Evolutionary conservation across 345 rosid species (phyloP), one percentile per base, ranked within the genome.

Genomic region (Ceriops tagal): DNA sequence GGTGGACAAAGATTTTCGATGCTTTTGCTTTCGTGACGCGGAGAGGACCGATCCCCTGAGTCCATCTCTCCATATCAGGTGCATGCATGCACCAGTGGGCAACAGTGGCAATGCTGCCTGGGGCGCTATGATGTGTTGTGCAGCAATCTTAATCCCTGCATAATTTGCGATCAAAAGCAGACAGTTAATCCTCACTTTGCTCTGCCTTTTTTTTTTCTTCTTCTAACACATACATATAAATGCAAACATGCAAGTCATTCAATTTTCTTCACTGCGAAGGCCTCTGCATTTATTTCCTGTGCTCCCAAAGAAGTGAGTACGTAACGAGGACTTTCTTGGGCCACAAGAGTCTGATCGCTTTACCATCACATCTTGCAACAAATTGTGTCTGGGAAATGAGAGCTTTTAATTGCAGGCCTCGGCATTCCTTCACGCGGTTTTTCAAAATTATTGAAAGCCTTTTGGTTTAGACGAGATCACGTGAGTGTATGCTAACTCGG

Each of bases 351-450:
- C 66, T 52, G 59, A 27, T 60, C 6, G 34, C 53, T 35, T 20
- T 78, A 47, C 47, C 15, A 35, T 67, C 66, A 65, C 35, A 59
- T 57, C 20, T 16, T 21, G 43, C 43, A 21, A 52, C 46, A 58
- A 21, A 58, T 11, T 18, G 59, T 51, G 62, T 30, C 61, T 24
- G 72, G 43, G 66, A 72, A 28, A 47, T 21, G 22, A n/a, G 55
- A 66, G 63, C 58, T 64, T 15, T 72, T 74, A 27, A 59, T 67
- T 24, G 66, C 22, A 58, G 22, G 24, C 28, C 47, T 55, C 30
- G 26, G 59, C 30, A 56, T 34, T 55, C 13, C 6, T 46, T 9
- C 20, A 27, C 59, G 32, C 62, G 61, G 62, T 64, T 22, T 61
- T 64, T 62, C 18, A 39, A 39, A 39, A 39, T 39, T 28, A 58